These are phyloP conservation scores for Tylopilus felleus DNA, from an alignment of 768 basidiomycete genomes.

Conservation along the genomic window DNA sequence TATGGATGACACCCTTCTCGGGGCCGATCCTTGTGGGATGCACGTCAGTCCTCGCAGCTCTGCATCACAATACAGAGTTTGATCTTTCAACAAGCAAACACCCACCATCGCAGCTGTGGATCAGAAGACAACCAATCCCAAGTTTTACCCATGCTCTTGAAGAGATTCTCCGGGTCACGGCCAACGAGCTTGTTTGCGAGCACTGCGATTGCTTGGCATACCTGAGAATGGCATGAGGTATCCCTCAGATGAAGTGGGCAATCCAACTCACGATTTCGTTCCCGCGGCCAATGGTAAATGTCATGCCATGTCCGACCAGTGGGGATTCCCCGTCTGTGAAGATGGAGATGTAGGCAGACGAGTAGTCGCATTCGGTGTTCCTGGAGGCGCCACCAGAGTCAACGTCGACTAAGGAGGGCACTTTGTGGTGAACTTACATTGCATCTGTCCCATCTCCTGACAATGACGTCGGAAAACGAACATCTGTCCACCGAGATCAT, in stretches of 20 bases:
- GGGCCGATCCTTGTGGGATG: conserved; percentile 72
- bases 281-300: conserved; percentile 91
- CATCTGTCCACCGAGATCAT: conserved; percentile 46
- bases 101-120: conserved; percentile 84
- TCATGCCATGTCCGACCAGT: conserved; percentile 89
- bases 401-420: neutral
- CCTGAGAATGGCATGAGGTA: conserved; percentile 38
- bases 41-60: neutral
- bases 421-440: conserved; percentile 50
- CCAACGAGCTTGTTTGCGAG: conserved; percentile 82
- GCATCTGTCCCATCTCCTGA: conserved; percentile 93
- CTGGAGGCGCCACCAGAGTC: conserved; percentile 34
- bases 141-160: conserved; percentile 85
- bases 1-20: conserved; percentile 93
- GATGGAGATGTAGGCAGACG: conserved; percentile 85
- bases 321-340: conserved; percentile 59
- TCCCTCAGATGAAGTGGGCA: neutral
- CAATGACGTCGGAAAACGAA: conserved; percentile 89
- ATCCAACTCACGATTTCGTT: conserved; percentile 74
- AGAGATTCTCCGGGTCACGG: conserved; percentile 76
- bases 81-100: neutral
- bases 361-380: conserved; percentile 97
- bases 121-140: conserved; percentile 88
- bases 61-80: neutral
- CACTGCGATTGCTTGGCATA: conserved; percentile 76